Base-by-base conservation (phyloP, 257 asterid species). In the Nemophila menziesii region DNA sequence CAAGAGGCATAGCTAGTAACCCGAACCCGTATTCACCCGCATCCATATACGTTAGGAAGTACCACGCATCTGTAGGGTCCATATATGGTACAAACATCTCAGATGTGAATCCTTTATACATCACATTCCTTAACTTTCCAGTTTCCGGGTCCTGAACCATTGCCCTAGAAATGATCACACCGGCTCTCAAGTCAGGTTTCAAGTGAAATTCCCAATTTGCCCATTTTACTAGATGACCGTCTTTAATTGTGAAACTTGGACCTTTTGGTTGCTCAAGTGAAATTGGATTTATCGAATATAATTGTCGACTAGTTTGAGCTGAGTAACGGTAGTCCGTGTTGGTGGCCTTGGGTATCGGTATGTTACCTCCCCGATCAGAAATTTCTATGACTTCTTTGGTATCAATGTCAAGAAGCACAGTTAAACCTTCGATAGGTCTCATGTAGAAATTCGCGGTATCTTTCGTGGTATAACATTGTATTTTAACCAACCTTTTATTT, bases 21-120 rank as follows among this genome's bases (percentile, higher is more conserved):
- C 98, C 98, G 12, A 89, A 89, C 75, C 95, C 98, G 38, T 89
- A 89, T 50, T 84, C 98, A n/a, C 98, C 97, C 4, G 98, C 98
- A 59, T 89, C 98, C 93, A 89, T 89, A 16, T 80, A 89, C 39
- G 98, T 80, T 79, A 80, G 83, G 33, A 89, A 89, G 54, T 89
- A 89, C 98, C 98, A 89, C 0, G 92, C 94, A 20, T 89, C 92
- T 1, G 82, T 76, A 0, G 95, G 94, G 29, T 89, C 98, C 98
- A 89, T 89, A 9, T 89, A 89, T 0, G 98, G 98, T 4, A 89
- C 98, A 40, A 80, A 89, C 12, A 89, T 46, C 67, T 89, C 98
- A 0, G 98, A 80, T 0, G 94, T 21, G 52, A 74, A 84, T 0
- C 98, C 98, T 54, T 84, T 66, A 61, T 89, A 80, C 94, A 89